A percentile compares a stretch with the other conserved stretches of the same genome.
phyloP scores from a whole-genome alignment of 2,329 filamentous ascomycete species.

The Furcasterigmium sp. region DNA sequence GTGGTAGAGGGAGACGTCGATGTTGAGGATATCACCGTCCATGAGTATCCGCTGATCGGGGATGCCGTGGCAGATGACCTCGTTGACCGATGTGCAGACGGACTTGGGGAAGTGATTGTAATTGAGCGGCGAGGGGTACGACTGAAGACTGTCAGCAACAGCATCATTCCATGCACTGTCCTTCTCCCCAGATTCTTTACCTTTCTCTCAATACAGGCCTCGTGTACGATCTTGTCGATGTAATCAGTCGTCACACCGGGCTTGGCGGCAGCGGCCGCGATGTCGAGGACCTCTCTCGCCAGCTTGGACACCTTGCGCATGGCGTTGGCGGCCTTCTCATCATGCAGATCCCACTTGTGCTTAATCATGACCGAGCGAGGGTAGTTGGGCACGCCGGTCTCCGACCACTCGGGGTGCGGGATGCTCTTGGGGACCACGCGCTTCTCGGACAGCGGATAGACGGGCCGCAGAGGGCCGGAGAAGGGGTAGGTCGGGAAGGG shows the following conservation, averaged over 20 bases:
- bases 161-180: neutral
- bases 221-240: constrained; percentile 91
- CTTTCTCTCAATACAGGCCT: constrained; percentile 87
- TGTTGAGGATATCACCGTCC: constrained; percentile 95
- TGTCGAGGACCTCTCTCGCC: constrained; percentile 86
- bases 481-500: constrained; percentile 86
- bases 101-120: constrained; percentile 98
- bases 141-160: constrained; percentile 54
- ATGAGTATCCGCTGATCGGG: constrained; percentile 82
- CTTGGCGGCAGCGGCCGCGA: constrained; percentile 74
- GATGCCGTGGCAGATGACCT: constrained; percentile 98
- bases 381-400: constrained; percentile 68
- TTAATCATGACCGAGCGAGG: constrained; percentile 58
- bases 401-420: constrained; percentile 79
- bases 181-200: constrained; percentile 45
- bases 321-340: constrained; percentile 72
- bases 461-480: constrained; percentile 75
- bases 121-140: constrained; percentile 91
- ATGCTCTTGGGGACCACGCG: constrained; percentile 76
- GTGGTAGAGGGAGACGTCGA: constrained; percentile 92
- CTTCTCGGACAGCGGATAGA: constrained; percentile 74
- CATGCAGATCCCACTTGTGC: constrained; percentile 79
- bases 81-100: constrained; percentile 92
- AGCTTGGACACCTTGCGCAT: constrained; percentile 92
- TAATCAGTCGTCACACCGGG: constrained; percentile 96